These are phyloP conservation scores for Aspergillus diversus DNA, from an alignment of 495 filamentous ascomycete genomes.

Conservation along the genomic window DNA sequence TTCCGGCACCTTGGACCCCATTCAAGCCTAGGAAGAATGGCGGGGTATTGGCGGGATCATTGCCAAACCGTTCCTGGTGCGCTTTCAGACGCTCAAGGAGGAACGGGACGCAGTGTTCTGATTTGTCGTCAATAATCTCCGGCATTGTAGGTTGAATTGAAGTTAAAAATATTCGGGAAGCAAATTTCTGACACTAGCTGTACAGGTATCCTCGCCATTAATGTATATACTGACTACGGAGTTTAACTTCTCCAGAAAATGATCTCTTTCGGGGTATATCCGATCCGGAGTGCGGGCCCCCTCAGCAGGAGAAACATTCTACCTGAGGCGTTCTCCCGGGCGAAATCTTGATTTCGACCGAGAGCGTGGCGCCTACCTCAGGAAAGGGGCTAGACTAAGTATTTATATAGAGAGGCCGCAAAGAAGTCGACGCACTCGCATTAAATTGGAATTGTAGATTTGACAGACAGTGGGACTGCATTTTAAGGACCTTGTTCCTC, in stretches of 20 bases:
- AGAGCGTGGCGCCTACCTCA: not conserved
- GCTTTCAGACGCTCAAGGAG: conserved; percentile 66
- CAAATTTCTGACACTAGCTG: too few species aligned
- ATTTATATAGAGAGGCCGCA: not conserved
- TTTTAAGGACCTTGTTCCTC: too few species aligned
- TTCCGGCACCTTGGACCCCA: conserved; percentile 83
- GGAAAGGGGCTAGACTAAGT: not conserved
- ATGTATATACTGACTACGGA: conserved; percentile 14
- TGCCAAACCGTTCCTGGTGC: conserved; percentile 47
- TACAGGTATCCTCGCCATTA: too few species aligned
- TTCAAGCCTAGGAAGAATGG: conserved; percentile 66
- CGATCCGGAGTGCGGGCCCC: conserved; percentile 14
- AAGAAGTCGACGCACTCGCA: too few species aligned
- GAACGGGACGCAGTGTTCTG: conserved; percentile 83
- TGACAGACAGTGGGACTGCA: too few species aligned
- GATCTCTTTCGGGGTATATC: conserved; percentile 8
- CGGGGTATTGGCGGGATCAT: conserved; percentile 43
- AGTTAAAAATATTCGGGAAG: too few species aligned
- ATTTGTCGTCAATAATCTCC: conserved; percentile 81
- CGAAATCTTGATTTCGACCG: not conserved
- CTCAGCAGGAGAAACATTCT: conserved; percentile 9
- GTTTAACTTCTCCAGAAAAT: not conserved
- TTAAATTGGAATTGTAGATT: too few species aligned
- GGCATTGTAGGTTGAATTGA: conserved; percentile 35
- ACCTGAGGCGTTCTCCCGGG: conserved; percentile 1